These are phyloP conservation scores for Pelargonium hybrid DNA, from an alignment of 441 rosid species.

Conservation along the genomic window DNA sequence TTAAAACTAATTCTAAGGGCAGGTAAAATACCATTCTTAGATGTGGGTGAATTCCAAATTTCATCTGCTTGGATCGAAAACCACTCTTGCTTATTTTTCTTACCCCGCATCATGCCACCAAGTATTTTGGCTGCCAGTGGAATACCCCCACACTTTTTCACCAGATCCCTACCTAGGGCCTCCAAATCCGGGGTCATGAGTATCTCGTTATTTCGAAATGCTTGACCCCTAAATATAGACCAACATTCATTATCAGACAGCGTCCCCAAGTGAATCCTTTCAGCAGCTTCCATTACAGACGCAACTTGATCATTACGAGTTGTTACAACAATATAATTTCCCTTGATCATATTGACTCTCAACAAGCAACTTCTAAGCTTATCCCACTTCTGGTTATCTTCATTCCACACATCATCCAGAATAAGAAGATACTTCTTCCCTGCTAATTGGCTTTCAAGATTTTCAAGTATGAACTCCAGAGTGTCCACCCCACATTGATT, in stretches of 20 bases:
- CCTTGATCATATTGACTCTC: neutral
- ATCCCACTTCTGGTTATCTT: conserved; percentile 5
- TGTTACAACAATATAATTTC: conserved; percentile 2
- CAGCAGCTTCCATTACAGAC: conserved; percentile 5
- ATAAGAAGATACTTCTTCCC: neutral
- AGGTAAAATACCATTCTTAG: neutral
- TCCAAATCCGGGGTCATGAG: neutral
- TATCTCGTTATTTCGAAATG: neutral
- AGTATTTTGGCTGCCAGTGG: conserved; percentile 11
- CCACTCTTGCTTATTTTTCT: conserved; percentile 6
- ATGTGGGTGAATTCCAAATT: neutral
- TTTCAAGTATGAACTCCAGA: neutral
- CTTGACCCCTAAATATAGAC: conserved; percentile 12
- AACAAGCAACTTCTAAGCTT: neutral
- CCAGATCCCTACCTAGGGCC: conserved; percentile 10
- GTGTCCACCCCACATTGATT: neutral
- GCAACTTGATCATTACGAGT: conserved; percentile 12
- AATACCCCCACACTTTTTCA: conserved; percentile 8
- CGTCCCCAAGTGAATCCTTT: neutral
- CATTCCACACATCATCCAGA: conserved; percentile 17
- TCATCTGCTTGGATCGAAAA: neutral
- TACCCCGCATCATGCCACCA: neutral
- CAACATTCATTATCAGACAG: conserved; percentile 17
- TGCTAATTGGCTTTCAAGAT: neutral
- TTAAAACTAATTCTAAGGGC: conserved; percentile 3